phyloP scores from a whole-genome alignment of 768 basidiomycete genomes.

The Mycena albidolilacea region DNA sequence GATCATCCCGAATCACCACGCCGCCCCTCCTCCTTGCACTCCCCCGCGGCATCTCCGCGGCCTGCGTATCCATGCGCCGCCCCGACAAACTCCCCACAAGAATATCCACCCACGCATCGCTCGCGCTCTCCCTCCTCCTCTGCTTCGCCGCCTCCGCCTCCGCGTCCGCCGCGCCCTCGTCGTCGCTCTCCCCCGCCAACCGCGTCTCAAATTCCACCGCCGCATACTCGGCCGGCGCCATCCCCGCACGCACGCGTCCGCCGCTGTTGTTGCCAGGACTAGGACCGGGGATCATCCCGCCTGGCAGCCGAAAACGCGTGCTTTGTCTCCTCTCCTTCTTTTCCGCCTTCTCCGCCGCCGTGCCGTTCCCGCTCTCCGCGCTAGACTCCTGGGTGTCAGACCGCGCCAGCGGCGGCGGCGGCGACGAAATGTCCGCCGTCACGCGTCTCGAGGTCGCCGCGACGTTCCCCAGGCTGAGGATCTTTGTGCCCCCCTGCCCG shows the following conservation, averaged over 20 bases:
- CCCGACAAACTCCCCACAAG: constrained; percentile 71
- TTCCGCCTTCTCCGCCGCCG: neutral
- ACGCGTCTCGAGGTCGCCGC: neutral
- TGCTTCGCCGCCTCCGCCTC: constrained; percentile 59
- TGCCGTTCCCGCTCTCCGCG: constrained; percentile 6
- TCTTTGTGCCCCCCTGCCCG: constrained; percentile 63
- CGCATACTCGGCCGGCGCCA: constrained; percentile 83
- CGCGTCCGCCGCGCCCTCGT: constrained; percentile 58
- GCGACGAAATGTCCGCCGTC: neutral
- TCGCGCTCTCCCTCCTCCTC: constrained; percentile 64
- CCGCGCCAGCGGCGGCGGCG: constrained; percentile 7
- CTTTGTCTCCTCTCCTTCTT: constrained; percentile 19
- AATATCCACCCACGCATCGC: constrained; percentile 93
- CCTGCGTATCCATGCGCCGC: constrained; percentile 70
- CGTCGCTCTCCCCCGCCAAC: constrained; percentile 74
- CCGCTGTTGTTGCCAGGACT: constrained; percentile 60
- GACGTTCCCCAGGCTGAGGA: constrained; percentile 53
- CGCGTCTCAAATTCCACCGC: constrained; percentile 89
- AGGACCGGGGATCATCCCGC: constrained; percentile 62
- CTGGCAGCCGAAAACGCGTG: constrained; percentile 71
- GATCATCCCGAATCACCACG: constrained; percentile 59
- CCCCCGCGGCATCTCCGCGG: constrained; percentile 53
- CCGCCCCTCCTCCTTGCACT: constrained; percentile 50
- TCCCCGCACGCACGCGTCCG: constrained; percentile 59
- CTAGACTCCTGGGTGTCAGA: constrained; percentile 24